A percentile compares a stretch with the other conserved stretches of the same genome.
phyloP scores from a whole-genome alignment of 768 basidiomycete species.

The Termitomyces bulborhizus region DNA sequence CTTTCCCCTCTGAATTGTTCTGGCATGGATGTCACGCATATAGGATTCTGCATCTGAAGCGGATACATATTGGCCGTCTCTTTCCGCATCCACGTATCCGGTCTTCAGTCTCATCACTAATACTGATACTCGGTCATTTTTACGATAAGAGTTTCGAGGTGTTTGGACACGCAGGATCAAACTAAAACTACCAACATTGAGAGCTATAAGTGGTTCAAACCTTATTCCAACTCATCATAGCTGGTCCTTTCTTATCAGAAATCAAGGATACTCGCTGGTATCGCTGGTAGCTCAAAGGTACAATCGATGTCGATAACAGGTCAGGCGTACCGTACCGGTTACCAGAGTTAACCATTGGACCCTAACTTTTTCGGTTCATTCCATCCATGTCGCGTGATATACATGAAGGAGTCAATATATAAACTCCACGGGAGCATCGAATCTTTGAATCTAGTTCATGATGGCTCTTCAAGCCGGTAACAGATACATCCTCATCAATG shows the following conservation, averaged over 20 bases:
- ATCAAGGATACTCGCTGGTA: not conserved
- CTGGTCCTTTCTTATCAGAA: not conserved
- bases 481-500: conserved; percentile 16
- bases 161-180: too few relatives aligned
- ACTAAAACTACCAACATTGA: not conserved
- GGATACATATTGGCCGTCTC: too few relatives aligned
- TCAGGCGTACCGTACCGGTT: conserved; percentile 3
- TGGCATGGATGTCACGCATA: too few relatives aligned
- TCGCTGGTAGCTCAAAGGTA: too few relatives aligned
- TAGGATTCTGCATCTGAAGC: too few relatives aligned
- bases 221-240: not conserved
- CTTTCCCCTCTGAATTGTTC: too few relatives aligned
- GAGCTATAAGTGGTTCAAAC: not conserved
- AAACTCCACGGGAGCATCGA: not conserved
- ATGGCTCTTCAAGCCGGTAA: conserved; percentile 14
- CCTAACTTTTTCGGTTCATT: not conserved
- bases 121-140: too few relatives aligned
- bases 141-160: too few relatives aligned
- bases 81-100: too few relatives aligned
- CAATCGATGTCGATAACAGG: conserved; percentile 15
- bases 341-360: not conserved
- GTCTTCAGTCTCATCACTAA: too few relatives aligned
- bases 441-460: not conserved
- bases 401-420: not conserved
- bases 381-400: not conserved